Base-by-base conservation (phyloP, 148 eudicot genomes). In the Rhododendron ferrugineum region DNA sequence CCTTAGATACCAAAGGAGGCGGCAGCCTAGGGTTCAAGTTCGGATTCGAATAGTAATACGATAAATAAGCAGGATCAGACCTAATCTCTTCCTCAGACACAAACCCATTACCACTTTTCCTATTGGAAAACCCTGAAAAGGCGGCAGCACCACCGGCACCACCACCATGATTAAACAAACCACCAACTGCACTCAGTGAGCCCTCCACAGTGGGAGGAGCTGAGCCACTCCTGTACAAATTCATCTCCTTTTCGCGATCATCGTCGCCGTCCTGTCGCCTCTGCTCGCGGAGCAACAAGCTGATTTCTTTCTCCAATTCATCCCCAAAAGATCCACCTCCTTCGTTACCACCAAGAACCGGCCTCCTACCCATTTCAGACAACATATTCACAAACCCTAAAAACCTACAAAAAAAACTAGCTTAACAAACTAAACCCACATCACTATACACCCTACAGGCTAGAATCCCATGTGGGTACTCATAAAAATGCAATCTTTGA, bases 181-280 rank as follows among this genome's bases (percentile, higher is more conserved):
- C 98, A 47, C 96, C 98, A 79, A 92, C 98, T 1, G 99, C 99
- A 85, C 86, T 97, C 84, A 94, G 75, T 18, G 99, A 97, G n/a
- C 99, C 99, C 91, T 95, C 98, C 6, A 97, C 95, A 44, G 99
- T 97, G 2, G 99, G 99, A 77, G 99, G 99, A 80, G 99, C 99
- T 28, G 99, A 97, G 47, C 99, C 99, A 89, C 99, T 97, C 80
- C 99, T 89, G 76, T 87, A 95, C 77, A 94, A 85, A 88, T 93
- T 95, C 36, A 95, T 87, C 91, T 95, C 99, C 70, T 90, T 91
- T 89, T 95, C 98, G 30, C 86, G 89, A 88, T 93, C 98, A 88
- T 92, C 94, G 36, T 85, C 87, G 1, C 91, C 93, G 32, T 89
- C 93, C 80, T 91, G 94, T 84, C 93, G 96, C 3, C 92, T 87